Evolutionary conservation across 805 yeast species (phyloP), one percentile per base, ranked within the genome.

Genomic region (Saturnispora mendoncae): DNA sequence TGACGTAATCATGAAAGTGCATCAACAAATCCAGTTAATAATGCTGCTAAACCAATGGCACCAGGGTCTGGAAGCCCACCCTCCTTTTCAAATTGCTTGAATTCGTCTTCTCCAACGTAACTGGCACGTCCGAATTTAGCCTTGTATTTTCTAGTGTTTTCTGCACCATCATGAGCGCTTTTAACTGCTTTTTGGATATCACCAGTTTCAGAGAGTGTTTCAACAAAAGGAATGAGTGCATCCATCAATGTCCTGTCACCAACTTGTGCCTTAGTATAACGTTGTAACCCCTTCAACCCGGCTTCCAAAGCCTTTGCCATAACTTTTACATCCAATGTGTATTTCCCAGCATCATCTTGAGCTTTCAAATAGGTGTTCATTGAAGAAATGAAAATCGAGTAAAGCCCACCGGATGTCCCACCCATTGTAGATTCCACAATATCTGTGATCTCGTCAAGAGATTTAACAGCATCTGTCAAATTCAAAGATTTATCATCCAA

Each of bases 41-140:
- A 42, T 3, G 62, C 63, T 18, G 64, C 82, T 19, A 88, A 65
- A 3, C 97, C 97, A 43, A 85, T 76, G 2, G 97, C 96, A 49
- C 97, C 97, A 4, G 97, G 96, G 54, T 88, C 97, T 2, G 95
- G 94, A 24, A 87, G 68, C n/a, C 83, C 84, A 20, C 84, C 86
- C 54, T 69, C 70, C 30, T 67, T 69, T 30, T 62, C 69, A 39
- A 65, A 69, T 33, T 60, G 61, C 42, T 66, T 64, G 51, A 78
- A 71, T 39, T 74, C 81, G 10, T 69, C 76, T 45, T 75, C 76
- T 47, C 70, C 69, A 21, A 88, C 96, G 57, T 88, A 90, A 4
- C 94, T 81, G 14, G 97, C 95, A 55, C 97, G 76, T 24, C 97
- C 97, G 51, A 90, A 86, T 52, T 80, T 80, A 33, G 97, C 97